Percentiles rank a stretch among this genome's conserved stretches.
phyloP scores from a whole-genome alignment of 345 rosid species.

The Camelina sativa region DNA sequence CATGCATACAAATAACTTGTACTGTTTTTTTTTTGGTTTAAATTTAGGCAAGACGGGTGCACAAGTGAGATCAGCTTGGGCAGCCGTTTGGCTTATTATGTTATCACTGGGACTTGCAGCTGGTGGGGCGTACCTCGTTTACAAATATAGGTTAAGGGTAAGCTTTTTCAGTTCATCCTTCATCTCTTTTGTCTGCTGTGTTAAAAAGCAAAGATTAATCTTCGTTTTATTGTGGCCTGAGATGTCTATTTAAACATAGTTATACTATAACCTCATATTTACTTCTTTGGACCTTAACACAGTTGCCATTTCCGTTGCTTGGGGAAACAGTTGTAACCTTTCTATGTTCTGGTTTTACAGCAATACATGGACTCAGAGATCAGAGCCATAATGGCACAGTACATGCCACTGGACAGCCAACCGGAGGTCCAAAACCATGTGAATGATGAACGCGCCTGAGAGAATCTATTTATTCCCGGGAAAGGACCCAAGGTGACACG shows the following conservation, averaged over 20 bases:
- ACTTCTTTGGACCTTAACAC: too few relatives aligned
- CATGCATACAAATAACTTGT: too few relatives aligned
- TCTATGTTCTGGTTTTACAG: constrained; percentile 49
- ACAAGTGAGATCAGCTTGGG: constrained; percentile 83
- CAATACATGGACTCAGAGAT: constrained; percentile 98
- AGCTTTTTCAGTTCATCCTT: constrained; percentile 11
- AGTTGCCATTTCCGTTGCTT: constrained; percentile 1
- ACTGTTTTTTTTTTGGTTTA: neutral
- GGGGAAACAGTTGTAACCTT: neutral
- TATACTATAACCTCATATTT: neutral
- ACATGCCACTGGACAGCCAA: constrained; percentile 96
- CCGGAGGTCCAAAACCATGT: constrained; percentile 62
- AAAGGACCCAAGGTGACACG: constrained; percentile 4
- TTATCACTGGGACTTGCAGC: constrained; percentile 74
- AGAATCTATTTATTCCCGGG: constrained; percentile 26
- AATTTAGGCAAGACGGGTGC: constrained; percentile 64
- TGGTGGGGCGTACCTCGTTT: constrained; percentile 79
- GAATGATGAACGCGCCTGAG: constrained; percentile 63
- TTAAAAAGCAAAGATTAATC: neutral
- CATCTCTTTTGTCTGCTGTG: neutral
- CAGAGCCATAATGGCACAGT: constrained; percentile 97
- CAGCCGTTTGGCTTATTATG: constrained; percentile 82
- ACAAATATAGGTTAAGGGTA: constrained; percentile 85
- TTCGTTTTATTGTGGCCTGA: neutral
- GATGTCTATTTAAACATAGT: constrained; percentile 3